Evolutionary conservation across 345 rosid species (phyloP).

Genomic region (Gossypium bickii): DNA sequence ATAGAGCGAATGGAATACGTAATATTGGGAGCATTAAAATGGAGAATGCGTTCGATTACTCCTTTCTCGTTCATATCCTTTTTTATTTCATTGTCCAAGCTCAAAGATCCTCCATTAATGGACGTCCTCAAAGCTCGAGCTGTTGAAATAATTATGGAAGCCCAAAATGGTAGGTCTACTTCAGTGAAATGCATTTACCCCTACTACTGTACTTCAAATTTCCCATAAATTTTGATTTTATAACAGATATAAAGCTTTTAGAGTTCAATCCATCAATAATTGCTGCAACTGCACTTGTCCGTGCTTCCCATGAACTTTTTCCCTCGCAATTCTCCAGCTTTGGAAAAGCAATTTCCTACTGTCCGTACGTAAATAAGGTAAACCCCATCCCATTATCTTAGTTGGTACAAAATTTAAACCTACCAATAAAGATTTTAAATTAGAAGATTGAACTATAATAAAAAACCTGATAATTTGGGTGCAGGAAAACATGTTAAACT

Average conservation of each 20-base stretch:
- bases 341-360: slow-evolving; percentile 35
- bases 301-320: slow-evolving; percentile 49
- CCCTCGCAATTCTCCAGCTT: slow-evolving; percentile 46
- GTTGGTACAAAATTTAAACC: too few species aligned
- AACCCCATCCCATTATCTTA: not conserved
- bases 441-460: too few species aligned
- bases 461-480: not conserved
- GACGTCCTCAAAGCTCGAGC: slow-evolving; percentile 55
- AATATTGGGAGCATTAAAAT: slow-evolving; percentile 67
- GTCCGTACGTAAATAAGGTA: slow-evolving; percentile 68
- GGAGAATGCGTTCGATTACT: slow-evolving; percentile 90
- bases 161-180: slow-evolving; percentile 51
- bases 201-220: not conserved
- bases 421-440: too few species aligned
- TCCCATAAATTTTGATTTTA: not conserved
- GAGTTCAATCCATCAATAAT: slow-evolving; percentile 71
- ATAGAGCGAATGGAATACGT: slow-evolving; percentile 66
- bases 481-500: slow-evolving; percentile 47
- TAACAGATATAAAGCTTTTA: slow-evolving; percentile 46
- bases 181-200: too few species aligned
- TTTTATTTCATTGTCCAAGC: slow-evolving; percentile 50
- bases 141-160: slow-evolving; percentile 45
- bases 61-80: slow-evolving; percentile 66
- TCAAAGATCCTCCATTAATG: slow-evolving; percentile 35
- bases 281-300: slow-evolving; percentile 70